Percentiles rank a stretch among this genome's conserved stretches.
Evolutionary conservation across 345 rosid species (phyloP).

Genomic region (Moricandia moricandioides): DNA sequence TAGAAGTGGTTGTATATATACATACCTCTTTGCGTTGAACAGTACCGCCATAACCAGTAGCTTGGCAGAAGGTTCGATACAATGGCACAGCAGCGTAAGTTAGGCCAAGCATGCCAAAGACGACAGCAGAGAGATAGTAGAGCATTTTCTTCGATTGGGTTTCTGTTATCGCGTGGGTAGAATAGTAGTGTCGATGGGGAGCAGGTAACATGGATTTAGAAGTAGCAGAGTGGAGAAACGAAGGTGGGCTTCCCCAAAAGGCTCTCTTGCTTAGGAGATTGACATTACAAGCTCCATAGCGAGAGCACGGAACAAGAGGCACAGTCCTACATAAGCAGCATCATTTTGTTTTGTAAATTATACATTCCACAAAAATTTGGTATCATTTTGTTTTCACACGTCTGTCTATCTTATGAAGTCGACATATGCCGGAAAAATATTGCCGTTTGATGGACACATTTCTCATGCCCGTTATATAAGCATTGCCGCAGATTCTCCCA

Average conservation of each 20-base stretch:
- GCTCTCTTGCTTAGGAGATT: slow-evolving; percentile 31
- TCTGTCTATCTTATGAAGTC: too few species aligned
- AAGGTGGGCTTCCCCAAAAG: slow-evolving; percentile 30
- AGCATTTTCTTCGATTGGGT: slow-evolving; percentile 68
- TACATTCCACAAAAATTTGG: too few species aligned
- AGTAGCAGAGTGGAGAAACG: slow-evolving; percentile 14
- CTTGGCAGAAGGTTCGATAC: slow-evolving; percentile 90
- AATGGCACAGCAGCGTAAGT: slow-evolving; percentile 91
- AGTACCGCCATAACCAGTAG: slow-evolving; percentile 94
- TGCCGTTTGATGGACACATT: too few species aligned
- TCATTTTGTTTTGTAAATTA: too few species aligned
- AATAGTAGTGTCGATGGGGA: slow-evolving; percentile 45
- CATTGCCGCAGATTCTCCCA: too few species aligned
- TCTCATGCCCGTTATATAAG: too few species aligned
- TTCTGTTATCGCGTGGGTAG: slow-evolving; percentile 45
- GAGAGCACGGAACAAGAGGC: slow-evolving; percentile 25
- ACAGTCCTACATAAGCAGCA: slow-evolving; percentile 37
- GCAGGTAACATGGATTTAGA: slow-evolving; percentile 27
- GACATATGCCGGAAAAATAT: too few species aligned
- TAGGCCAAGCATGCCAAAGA: slow-evolving; percentile 81
- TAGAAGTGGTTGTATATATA: not conserved
- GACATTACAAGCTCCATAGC: slow-evolving; percentile 30
- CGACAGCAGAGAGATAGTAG: slow-evolving; percentile 67
- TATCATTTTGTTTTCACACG: too few species aligned
- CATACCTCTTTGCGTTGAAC: slow-evolving; percentile 89